Base-by-base conservation (phyloP, 2,329 filamentous ascomycete genomes). In the Scytalidium sp. region DNA sequence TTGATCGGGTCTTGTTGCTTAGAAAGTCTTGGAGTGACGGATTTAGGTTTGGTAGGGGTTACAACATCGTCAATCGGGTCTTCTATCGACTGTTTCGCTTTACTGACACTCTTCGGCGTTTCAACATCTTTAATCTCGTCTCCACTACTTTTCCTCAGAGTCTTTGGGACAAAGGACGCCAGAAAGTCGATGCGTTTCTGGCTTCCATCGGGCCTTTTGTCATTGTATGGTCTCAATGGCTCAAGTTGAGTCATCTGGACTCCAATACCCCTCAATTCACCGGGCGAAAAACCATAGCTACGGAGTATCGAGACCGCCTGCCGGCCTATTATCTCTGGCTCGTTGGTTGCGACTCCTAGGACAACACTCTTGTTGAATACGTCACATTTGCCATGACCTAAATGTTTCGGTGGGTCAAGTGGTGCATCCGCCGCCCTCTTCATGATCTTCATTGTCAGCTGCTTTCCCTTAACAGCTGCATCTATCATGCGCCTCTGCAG, bases 391-490 rank as follows among this genome's bases (percentile, higher is more conserved):
- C 94, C 94, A 68, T 97, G 94, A 0, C 94, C 94, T 1, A 99
- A 76, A 69, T 97, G 91, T 64, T 99, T 99, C 0, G 87, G 84
- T 2, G 94, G 90, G 64, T 97, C 92, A 15, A 97, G 71, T 0
- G 94, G 94, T 15, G 94, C 93, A 70, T 96, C 88, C 19, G 84
- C 75, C 15, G 92, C 83, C 53, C 93, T 83, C 54, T 87, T 82
- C 91, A 99, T 97, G 52, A 99, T 87, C 65, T 97, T 97, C 76
- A 99, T 83, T 0, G 91, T 96, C 45, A 99, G 75, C 54, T 96
- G 89, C 56, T 81, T 88, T 13, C 94, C 94, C 62, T 88, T 95
- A 46, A 97, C 90, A 23, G 85, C 79, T 64, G 97, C 90, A 56
- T 91, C 88, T 19, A 91, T 64, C 17, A 99, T 72, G 1, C 94